Evolutionary conservation across 345 rosid genomes (phyloP).

Genomic region (Kernera saxatilis): DNA sequence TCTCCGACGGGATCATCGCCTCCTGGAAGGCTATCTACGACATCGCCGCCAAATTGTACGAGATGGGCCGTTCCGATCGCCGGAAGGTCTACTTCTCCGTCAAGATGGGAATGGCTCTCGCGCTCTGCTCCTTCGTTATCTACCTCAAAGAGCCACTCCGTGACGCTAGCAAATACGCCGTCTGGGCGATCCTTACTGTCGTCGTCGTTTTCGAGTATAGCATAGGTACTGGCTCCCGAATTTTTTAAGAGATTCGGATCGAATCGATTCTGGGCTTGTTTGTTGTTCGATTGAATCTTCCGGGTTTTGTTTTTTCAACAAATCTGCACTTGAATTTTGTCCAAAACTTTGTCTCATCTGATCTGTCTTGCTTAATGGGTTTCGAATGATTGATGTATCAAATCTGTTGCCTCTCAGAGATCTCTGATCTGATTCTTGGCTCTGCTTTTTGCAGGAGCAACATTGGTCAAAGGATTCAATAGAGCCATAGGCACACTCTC

Average conservation of each 20-base stretch:
- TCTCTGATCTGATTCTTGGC: not conserved
- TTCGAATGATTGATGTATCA: not conserved
- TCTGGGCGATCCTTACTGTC: conserved; percentile 87
- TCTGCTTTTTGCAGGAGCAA: conserved; percentile 49
- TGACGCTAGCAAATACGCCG: conserved; percentile 53
- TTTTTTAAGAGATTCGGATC: not conserved
- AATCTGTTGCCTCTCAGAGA: not conserved
- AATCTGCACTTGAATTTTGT: not conserved
- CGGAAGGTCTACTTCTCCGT: conserved; percentile 54
- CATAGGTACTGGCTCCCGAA: conserved; percentile 42
- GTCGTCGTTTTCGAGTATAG: conserved; percentile 89
- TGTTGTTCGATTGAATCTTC: not conserved
- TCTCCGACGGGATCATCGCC: conserved; percentile 37
- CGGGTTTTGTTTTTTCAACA: not conserved
- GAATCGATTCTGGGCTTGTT: not conserved
- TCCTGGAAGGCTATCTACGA: conserved; percentile 37
- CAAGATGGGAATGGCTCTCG: conserved; percentile 75
- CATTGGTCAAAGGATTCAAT: conserved; percentile 83
- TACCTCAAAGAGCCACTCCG: conserved; percentile 58
- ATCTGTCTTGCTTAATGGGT: not conserved
- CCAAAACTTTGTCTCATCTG: not conserved
- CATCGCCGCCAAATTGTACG: conserved; percentile 30
- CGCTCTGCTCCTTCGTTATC: conserved; percentile 51
- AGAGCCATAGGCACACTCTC: conserved; percentile 80
- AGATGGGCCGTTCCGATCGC: conserved; percentile 80